phyloP scores from a whole-genome alignment of 345 rosid species.

The Moricandia arvensis region DNA sequence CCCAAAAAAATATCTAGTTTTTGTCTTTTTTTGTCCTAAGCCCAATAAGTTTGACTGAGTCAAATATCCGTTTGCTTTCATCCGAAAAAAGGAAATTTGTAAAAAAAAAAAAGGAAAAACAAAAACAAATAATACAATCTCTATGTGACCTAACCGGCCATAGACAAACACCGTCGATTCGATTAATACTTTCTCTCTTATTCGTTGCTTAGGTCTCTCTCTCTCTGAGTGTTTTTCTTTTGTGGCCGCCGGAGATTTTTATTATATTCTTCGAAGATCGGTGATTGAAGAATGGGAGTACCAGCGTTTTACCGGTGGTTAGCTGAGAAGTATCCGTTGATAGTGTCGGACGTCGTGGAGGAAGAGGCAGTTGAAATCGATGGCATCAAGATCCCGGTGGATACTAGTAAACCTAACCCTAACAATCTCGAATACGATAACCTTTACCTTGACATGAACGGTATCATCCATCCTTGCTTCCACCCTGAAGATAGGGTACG shows the following conservation, averaged over 20 bases:
- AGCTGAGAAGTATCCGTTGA: slow-evolving; percentile 89
- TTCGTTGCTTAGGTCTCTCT: slow-evolving; percentile 5
- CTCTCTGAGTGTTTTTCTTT: not conserved
- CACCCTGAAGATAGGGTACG: slow-evolving; percentile 93
- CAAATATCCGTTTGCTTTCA: not conserved
- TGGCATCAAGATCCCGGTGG: slow-evolving; percentile 77
- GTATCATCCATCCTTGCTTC: slow-evolving; percentile 97
- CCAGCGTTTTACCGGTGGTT: slow-evolving; percentile 97
- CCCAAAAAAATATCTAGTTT: not conserved
- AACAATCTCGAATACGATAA: slow-evolving; percentile 85
- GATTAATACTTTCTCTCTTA: not conserved
- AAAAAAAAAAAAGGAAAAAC: not conserved
- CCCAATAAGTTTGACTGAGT: not conserved
- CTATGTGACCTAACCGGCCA: slow-evolving; percentile 26
- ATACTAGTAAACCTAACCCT: slow-evolving; percentile 86
- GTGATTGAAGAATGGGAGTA: slow-evolving; percentile 75
- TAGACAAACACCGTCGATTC: not conserved
- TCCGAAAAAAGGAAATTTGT: not conserved
- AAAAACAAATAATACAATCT: not conserved
- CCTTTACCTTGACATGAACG: slow-evolving; percentile 96
- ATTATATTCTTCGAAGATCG: not conserved
- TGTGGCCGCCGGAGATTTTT: slow-evolving; percentile 3
- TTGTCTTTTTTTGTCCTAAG: not conserved
- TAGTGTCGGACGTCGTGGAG: slow-evolving; percentile 78
- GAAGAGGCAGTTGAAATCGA: slow-evolving; percentile 86